Percentiles rank a stretch among this genome's conserved stretches.
Conservation (phyloP, 2,329 filamentous ascomycete species). For the Cordyceps militaris region DNA sequence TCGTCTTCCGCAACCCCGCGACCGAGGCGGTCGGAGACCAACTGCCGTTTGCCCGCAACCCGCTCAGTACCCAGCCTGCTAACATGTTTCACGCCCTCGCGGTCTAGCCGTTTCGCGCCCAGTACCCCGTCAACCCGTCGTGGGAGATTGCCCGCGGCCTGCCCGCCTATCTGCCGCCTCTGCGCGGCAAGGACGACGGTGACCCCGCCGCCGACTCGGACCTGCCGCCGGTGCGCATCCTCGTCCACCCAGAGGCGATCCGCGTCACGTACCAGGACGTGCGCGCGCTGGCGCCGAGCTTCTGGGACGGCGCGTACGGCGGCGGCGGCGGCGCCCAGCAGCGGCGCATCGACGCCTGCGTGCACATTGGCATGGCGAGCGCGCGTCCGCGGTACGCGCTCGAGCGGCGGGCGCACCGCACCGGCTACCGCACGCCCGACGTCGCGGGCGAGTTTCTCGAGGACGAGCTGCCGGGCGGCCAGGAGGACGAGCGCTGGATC, state of each 20-base stretch:
- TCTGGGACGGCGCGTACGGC: conserved; percentile 44
- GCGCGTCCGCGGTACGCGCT: conserved; percentile 57
- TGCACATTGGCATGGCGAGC: conserved; percentile 79
- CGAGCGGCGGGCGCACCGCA: conserved; percentile 63
- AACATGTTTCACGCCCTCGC: neutral
- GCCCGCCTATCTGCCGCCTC: conserved; percentile 54
- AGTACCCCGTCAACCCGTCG: conserved; percentile 69
- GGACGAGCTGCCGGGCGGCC: conserved; percentile 44
- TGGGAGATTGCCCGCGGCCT: conserved; percentile 68
- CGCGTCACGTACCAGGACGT: conserved; percentile 65
- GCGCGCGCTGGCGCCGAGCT: conserved; percentile 51
- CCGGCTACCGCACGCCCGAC: conserved; percentile 64
- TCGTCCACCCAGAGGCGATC: conserved; percentile 59
- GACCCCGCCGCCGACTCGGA: conserved; percentile 22
- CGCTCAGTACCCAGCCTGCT: no score
- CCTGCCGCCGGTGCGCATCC: conserved; percentile 49
- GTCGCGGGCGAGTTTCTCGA: conserved; percentile 57
- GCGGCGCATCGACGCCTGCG: conserved; percentile 51
- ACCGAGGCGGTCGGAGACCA: neutral
- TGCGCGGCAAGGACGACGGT: conserved; percentile 34
- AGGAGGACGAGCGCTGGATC: conserved; percentile 40
- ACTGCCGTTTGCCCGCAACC: neutral
- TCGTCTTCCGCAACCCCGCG: neutral
- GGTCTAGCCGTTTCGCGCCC: conserved; percentile 67
- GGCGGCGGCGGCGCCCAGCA: conserved; percentile 12